phyloP scores from a whole-genome alignment of 2,329 filamentous ascomycete genomes.

The Neurospora sp. region DNA sequence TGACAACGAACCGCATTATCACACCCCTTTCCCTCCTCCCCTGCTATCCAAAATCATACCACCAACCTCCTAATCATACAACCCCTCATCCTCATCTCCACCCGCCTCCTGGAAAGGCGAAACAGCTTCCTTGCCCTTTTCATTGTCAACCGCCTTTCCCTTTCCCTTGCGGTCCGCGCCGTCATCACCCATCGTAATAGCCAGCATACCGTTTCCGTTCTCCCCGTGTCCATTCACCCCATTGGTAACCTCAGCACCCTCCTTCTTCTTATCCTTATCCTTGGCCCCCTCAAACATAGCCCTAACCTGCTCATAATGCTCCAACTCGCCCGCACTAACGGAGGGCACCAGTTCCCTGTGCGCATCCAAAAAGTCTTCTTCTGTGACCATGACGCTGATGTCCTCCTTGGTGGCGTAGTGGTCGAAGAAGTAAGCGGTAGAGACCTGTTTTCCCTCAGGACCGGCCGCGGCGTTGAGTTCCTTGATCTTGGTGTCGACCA shows the following conservation, averaged over 20 bases:
- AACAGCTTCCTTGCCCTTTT: constrained; percentile 45
- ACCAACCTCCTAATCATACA: constrained; percentile 34
- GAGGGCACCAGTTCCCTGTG: constrained; percentile 81
- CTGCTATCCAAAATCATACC: constrained; percentile 1
- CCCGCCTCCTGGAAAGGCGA: constrained; percentile 40
- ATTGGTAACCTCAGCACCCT: constrained; percentile 10
- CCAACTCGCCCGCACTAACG: constrained; percentile 83
- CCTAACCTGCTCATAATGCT: constrained; percentile 81
- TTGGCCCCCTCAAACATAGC: constrained; percentile 65
- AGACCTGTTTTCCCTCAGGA: constrained; percentile 34
- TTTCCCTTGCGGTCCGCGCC: constrained; percentile 25
- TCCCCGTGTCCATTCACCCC: constrained; percentile 13
- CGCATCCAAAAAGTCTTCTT: constrained; percentile 77
- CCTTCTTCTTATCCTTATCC: constrained; percentile 33
- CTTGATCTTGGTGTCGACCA: constrained; percentile 75
- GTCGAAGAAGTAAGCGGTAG: constrained; percentile 92
- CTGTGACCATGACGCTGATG: constrained; percentile 75
- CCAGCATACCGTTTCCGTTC: constrained; percentile 19
- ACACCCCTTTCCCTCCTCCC: neutral
- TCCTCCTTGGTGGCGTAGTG: constrained; percentile 77
- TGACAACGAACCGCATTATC: neutral
- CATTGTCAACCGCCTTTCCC: constrained; percentile 25
- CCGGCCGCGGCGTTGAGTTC: constrained; percentile 44
- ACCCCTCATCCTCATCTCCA: constrained; percentile 45
- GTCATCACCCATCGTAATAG: neutral